phyloP scores from a whole-genome alignment of 139 green algal genomes.

The Auxenochlorella pyrenoidosa region DNA sequence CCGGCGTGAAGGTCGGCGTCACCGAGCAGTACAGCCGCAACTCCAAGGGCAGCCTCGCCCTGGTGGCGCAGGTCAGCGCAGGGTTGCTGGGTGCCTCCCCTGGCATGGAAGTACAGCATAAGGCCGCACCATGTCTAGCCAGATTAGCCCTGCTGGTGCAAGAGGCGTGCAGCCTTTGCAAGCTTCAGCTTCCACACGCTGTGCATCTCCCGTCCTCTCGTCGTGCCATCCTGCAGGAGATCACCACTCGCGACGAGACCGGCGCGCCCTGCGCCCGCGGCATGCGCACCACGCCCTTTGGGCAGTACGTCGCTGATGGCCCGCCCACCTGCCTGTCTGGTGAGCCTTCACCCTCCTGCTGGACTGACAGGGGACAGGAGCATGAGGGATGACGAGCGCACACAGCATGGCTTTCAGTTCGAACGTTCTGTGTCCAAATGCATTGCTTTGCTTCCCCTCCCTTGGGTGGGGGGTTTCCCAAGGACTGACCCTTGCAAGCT shows the following conservation, averaged over 20 bases:
- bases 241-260: conserved; percentile 73
- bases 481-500: not conserved
- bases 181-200: not conserved
- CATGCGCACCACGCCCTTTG: conserved; percentile 40
- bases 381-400: too few species aligned
- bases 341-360: not conserved
- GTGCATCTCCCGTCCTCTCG: too few species aligned
- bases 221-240: conserved; percentile 51
- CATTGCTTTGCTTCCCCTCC: too few species aligned
- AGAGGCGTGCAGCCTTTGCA: not conserved
- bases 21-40: conserved; percentile 65
- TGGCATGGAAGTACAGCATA: not conserved
- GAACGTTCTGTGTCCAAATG: too few species aligned
- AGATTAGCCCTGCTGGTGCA: too few species aligned
- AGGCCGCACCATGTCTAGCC: not conserved
- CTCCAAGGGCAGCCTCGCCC: conserved; percentile 57
- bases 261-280: conserved; percentile 48
- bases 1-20: conserved; percentile 83
- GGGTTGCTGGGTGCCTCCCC: conserved; percentile 24
- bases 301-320: conserved; percentile 69
- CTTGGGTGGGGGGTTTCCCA: too few species aligned
- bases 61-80: conserved; percentile 84
- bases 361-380: not conserved
- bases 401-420: too few species aligned
- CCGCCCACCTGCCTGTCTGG: conserved; percentile 87